phyloP scores from a whole-genome alignment of 1,284 basidiomycete species.

The Neolentinus lepideus region DNA sequence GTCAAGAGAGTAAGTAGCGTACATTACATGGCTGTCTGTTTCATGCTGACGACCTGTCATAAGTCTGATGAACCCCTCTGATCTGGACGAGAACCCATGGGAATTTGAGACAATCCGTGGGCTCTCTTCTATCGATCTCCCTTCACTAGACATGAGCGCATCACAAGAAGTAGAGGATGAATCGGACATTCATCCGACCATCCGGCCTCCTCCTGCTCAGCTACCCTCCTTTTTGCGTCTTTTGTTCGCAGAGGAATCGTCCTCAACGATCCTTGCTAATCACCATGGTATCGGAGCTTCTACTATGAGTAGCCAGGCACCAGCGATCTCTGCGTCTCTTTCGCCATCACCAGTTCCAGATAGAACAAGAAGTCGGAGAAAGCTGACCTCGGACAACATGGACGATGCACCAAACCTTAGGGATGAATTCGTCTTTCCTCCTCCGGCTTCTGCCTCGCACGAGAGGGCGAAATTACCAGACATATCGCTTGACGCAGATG shows the following conservation, averaged over 20 bases:
- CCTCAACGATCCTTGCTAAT: slow-evolving; percentile 37
- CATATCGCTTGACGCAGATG: slow-evolving; percentile 13
- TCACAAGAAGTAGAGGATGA: slow-evolving; percentile 15
- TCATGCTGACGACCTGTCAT: slow-evolving; percentile 1
- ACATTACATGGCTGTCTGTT: slow-evolving; percentile 1
- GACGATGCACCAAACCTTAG: slow-evolving; percentile 39
- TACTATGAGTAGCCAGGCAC: not conserved
- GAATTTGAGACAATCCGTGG: slow-evolving; percentile 71
- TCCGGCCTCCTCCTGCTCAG: slow-evolving; percentile 38
- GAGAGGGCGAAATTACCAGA: slow-evolving; percentile 23
- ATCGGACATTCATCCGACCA: slow-evolving; percentile 31
- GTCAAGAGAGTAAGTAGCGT: slow-evolving; percentile 37
- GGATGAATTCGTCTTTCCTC: slow-evolving; percentile 49
- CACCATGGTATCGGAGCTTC: slow-evolving; percentile 14
- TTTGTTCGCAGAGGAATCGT: slow-evolving; percentile 54
- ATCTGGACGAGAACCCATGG: slow-evolving; percentile 49
- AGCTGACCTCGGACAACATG: slow-evolving; percentile 10
- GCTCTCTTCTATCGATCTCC: slow-evolving; percentile 21
- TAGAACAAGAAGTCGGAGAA: slow-evolving; percentile 11
- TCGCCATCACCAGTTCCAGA: slow-evolving; percentile 20
- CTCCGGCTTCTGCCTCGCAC: slow-evolving; percentile 25
- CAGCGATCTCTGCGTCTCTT: slow-evolving; percentile 2
- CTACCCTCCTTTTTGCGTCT: slow-evolving; percentile 66
- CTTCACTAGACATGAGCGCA: slow-evolving; percentile 1
- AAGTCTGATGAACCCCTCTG: slow-evolving; percentile 23